Base-by-base conservation (phyloP, 768 basidiomycete genomes). In the Kwoniella botswanensis region DNA sequence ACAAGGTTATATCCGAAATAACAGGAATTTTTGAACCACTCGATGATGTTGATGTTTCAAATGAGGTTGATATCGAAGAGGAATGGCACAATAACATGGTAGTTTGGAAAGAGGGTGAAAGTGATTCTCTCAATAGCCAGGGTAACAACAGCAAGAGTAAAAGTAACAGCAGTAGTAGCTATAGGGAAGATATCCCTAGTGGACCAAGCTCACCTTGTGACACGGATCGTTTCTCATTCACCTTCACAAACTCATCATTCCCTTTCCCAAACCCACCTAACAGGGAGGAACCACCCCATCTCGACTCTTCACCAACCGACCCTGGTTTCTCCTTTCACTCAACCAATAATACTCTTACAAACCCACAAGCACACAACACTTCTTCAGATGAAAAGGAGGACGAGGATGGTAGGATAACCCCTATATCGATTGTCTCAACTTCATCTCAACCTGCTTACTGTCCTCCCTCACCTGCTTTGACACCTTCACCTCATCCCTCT, bases 181-280 rank as follows among this genome's bases (percentile, higher is more conserved):
- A 67, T 50, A 54, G 66, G 58, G 66, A 67, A 13, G 59, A 61
- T 18, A 24, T 50, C 24, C 68, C 68, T 13, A 70, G 68, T 60
- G 68, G 68, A 15, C 68, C 68, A 17, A 70, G 68, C 68, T 70
- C 68, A 52, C 68, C 68, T 55, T 64, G 55, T 46, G 63, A 65
- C 63, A 64, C 63, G 42, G 68, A 70, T 56, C 68, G 68, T 43
- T 70, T 70, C 56, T 70, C 68, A 58, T 29, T 63, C 17, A 64
- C 62, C 9, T 63, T 59, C 29, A 65, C 35, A 17, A n/a, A 29
- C 42, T 59, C 46, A 50, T 22, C 21, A 56, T 44, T 65, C 26
- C 56, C 63, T 42, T 70, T 70, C 68, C 68, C 68, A 46, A 65
- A 57, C n/a, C 68, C 68, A 58, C 68, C 68, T 29, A 60, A 64